phyloP scores from a whole-genome alignment of 345 rosid genomes.

The Psidium friedrichsthalianum region DNA sequence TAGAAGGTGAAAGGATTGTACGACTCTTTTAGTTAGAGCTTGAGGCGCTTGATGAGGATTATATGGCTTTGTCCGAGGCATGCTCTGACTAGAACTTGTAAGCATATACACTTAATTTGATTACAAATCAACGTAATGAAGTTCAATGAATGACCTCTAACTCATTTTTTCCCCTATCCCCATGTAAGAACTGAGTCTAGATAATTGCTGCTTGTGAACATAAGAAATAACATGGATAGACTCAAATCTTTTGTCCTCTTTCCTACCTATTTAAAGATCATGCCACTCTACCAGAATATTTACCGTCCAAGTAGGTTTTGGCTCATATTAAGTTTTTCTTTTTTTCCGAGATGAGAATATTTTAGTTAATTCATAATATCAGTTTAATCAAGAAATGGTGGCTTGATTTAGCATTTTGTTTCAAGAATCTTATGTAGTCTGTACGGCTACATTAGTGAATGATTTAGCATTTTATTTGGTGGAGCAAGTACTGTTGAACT shows the following conservation, averaged over 20 bases:
- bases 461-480: neutral
- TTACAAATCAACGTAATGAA: neutral
- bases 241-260: neutral
- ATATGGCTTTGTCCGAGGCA: neutral
- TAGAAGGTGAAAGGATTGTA: neutral
- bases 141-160: neutral
- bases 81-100: neutral
- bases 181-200: neutral
- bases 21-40: neutral
- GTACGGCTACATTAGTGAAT: neutral
- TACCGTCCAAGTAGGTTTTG: neutral
- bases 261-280: neutral
- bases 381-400: neutral
- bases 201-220: neutral
- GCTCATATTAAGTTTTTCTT: neutral
- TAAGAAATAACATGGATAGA: neutral
- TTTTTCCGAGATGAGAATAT: neutral
- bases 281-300: neutral
- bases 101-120: neutral
- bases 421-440: neutral
- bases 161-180: neutral
- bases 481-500: neutral
- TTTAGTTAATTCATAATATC: neutral
- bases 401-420: neutral
- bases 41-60: neutral